Conservation (phyloP, 768 basidiomycete genomes). For the Chalciporus sphaerocephalus region DNA sequence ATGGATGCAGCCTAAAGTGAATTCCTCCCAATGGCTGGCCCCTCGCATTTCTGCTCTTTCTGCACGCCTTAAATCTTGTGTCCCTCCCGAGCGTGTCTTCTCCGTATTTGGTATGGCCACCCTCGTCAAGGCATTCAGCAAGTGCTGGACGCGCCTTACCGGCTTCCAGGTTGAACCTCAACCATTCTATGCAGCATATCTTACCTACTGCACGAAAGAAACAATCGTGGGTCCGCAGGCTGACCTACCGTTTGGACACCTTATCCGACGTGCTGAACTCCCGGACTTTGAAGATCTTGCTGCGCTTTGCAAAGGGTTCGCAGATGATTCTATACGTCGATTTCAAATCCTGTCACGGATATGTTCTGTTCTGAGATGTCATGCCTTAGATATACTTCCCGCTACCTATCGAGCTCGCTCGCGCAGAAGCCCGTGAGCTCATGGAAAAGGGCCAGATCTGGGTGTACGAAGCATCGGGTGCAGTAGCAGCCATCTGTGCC, state of each 20-base stretch:
- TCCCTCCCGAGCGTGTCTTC: conserved; percentile 45
- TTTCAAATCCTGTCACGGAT: background rate
- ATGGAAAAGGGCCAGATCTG: conserved; percentile 48
- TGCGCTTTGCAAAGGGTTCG: conserved; percentile 47
- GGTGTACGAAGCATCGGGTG: conserved; percentile 43
- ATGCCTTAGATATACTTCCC: conserved; percentile 43
- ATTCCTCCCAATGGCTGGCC: conserved; percentile 27
- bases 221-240: conserved; percentile 31
- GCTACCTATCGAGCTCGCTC: conserved; percentile 36
- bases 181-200: conserved; percentile 50
- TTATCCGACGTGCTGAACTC: conserved; percentile 35
- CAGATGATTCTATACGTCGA: conserved; percentile 45
- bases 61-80: conserved; percentile 34
- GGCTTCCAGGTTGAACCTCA: conserved; percentile 35
- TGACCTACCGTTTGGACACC: conserved; percentile 32
- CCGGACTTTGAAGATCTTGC: conserved; percentile 40
- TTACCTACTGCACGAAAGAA: conserved; percentile 40
- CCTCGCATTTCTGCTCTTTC: conserved; percentile 37
- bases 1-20: conserved; percentile 34
- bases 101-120: conserved; percentile 45
- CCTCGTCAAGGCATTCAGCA: conserved; percentile 41
- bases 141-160: conserved; percentile 41
- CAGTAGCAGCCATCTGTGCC: conserved; percentile 49
- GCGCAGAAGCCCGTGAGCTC: conserved; percentile 43
- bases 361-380: conserved; percentile 3